Evolutionary conservation across 352 stramenopile species (phyloP).

Genomic region (Thraustochytrium sp.): DNA sequence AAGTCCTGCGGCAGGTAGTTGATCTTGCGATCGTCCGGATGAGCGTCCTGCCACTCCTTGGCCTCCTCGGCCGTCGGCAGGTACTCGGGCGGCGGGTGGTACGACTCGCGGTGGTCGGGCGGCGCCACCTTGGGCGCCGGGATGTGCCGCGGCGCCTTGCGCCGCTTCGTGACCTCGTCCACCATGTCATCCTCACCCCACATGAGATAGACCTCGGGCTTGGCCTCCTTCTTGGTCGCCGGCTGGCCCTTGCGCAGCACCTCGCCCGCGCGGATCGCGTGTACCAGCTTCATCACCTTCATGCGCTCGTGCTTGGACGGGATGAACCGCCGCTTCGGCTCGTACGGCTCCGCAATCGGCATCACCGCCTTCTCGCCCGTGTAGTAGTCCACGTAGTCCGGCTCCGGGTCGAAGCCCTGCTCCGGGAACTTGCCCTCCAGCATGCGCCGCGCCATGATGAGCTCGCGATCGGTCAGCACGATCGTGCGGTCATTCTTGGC

Average conservation of each 20-base stretch:
- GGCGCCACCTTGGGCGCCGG: conserved; percentile 94
- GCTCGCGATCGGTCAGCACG: conserved; percentile 86
- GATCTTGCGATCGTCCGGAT: conserved; percentile 86
- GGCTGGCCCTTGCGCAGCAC: conserved; percentile 46
- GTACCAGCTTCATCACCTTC: conserved; percentile 59
- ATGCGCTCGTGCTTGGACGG: conserved; percentile 50
- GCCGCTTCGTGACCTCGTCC: conserved; percentile 57
- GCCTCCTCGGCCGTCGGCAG: conserved; percentile 92
- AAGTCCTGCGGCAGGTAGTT: conserved; percentile 97
- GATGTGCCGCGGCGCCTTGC: conserved; percentile 90
- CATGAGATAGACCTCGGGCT: conserved; percentile 80
- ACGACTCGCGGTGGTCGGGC: conserved; percentile 95
- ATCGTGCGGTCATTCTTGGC: conserved; percentile 97
- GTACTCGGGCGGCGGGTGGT: conserved; percentile 98
- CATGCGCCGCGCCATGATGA: conserved; percentile 96
- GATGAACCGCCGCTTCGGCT: conserved; percentile 58
- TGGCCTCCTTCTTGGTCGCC: conserved; percentile 76
- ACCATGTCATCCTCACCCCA: conserved; percentile 81
- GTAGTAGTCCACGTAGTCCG: conserved; percentile 79
- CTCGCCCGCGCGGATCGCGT: conserved; percentile 46
- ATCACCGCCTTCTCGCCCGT: conserved; percentile 77
- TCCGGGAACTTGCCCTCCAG: conserved; percentile 82
- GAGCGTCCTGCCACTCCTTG: conserved; percentile 86
- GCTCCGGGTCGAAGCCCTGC: conserved; percentile 81
- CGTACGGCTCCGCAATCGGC: conserved; percentile 72